These are phyloP conservation scores for Vitis amurensis DNA, from an alignment of 164 flowering plant species.

Conservation along the genomic window DNA sequence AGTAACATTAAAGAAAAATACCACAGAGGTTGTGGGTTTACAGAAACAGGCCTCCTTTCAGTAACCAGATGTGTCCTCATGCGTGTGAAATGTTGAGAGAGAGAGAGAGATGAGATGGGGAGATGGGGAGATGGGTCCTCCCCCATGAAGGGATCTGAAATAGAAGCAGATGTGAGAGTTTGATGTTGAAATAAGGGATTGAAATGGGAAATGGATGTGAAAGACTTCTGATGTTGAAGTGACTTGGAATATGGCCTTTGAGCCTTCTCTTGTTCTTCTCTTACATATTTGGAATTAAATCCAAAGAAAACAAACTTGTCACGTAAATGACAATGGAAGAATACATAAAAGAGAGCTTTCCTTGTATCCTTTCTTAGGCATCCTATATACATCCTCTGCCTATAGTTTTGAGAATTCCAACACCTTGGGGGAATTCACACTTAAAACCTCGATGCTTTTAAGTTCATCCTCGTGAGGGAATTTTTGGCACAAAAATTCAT, in stretches of 20 bases:
- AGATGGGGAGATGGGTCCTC: neutral
- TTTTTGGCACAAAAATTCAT: too few relatives aligned
- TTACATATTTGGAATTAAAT: constrained; percentile 8
- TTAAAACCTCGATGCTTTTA: too few relatives aligned
- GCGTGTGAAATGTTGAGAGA: neutral
- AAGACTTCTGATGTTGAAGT: constrained; percentile 30
- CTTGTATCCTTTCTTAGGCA: neutral
- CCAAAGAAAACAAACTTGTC: neutral
- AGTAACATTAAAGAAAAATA: constrained; percentile 7
- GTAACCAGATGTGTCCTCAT: constrained; percentile 14
- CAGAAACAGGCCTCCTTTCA: constrained; percentile 17
- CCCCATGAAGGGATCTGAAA: constrained; percentile 8
- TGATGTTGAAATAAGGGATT: constrained; percentile 12
- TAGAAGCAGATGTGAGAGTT: constrained; percentile 8
- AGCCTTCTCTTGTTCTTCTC: constrained; percentile 12
- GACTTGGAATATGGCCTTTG: constrained; percentile 17
- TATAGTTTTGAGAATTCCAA: too few relatives aligned
- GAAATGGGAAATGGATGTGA: constrained; percentile 24
- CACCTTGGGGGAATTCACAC: too few relatives aligned
- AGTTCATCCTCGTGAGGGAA: too few relatives aligned
- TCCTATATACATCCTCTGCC: neutral
- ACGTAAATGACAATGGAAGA: neutral
- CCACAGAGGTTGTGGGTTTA: constrained; percentile 11
- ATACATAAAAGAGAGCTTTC: neutral
- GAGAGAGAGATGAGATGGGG: neutral